Conservation (phyloP, 139 green algal genomes). For the Coccomyxa sp. region DNA sequence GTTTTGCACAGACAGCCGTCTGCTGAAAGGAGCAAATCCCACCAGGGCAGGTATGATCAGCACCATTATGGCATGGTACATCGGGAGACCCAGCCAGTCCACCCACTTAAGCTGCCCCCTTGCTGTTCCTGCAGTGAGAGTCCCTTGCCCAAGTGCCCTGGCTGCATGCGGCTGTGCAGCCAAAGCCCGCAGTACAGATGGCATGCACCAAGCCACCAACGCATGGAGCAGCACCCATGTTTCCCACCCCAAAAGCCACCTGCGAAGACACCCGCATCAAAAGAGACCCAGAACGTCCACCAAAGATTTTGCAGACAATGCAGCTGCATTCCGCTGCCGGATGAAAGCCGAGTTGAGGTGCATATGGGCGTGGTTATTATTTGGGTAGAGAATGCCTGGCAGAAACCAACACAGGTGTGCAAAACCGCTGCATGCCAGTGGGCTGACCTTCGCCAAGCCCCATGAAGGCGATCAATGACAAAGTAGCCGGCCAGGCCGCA, state of each 20-base stretch:
- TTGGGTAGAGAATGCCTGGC: no score
- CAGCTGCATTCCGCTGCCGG: no score
- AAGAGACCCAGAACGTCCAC: not conserved
- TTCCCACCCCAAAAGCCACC: conserved; percentile 31
- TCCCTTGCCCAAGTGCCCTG: not conserved
- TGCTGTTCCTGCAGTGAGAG: not conserved
- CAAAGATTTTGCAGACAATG: no score
- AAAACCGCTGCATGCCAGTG: no score
- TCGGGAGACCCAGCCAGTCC: no score
- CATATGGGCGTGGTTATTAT: no score
- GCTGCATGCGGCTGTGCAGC: not conserved
- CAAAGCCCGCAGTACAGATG: not conserved
- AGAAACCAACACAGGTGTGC: no score
- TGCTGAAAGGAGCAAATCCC: not conserved
- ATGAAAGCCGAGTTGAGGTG: no score
- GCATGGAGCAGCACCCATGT: conserved; percentile 16
- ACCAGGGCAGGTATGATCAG: not conserved
- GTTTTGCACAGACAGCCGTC: not conserved
- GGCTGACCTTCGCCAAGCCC: not conserved
- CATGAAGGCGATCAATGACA: conserved; percentile 27
- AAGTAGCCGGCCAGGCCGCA: conserved; percentile 25
- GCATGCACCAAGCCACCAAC: not conserved
- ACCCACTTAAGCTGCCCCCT: no score
- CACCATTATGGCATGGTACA: not conserved
- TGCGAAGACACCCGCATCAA: not conserved